A percentile compares a stretch with the other conserved stretches of the same genome.
Conservation (phyloP, 1,139 yeast species). For the Ashbya aceris region DNA sequence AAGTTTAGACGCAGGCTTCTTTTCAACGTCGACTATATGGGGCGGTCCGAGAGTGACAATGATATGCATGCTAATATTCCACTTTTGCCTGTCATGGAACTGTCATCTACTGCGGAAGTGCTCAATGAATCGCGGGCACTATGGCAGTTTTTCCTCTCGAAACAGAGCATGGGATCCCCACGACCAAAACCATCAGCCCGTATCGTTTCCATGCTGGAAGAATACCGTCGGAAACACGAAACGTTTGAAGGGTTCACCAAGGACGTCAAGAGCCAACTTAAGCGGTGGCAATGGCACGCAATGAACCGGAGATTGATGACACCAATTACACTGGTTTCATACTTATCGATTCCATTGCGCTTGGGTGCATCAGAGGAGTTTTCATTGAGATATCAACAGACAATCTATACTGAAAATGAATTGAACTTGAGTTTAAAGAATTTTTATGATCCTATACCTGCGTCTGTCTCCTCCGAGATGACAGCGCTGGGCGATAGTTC, state of each 20-base stretch:
- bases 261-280: constrained; percentile 14
- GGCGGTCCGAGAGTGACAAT: constrained; percentile 15
- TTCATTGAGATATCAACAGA: constrained; percentile 18
- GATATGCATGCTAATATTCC: constrained; percentile 42
- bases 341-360: constrained; percentile 23
- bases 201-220: constrained; percentile 4
- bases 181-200: constrained; percentile 8
- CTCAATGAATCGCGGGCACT: constrained; percentile 73
- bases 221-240: constrained; percentile 3
- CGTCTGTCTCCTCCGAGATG: neutral
- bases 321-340: constrained; percentile 16
- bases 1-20: constrained; percentile 40
- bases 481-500: neutral
- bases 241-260: constrained; percentile 17
- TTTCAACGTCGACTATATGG: constrained; percentile 29
- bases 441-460: neutral
- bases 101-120: constrained; percentile 37
- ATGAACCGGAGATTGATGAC: constrained; percentile 19
- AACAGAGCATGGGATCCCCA: constrained; percentile 16
- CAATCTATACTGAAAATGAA: constrained; percentile 24
- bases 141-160: constrained; percentile 37
- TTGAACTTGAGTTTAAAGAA: constrained; percentile 9
- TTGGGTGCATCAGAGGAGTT: constrained; percentile 21
- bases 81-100: constrained; percentile 48
- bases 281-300: constrained; percentile 5